These are phyloP conservation scores for Fusarium decemcellulare DNA, from an alignment of 2,329 filamentous ascomycete species.

Conservation along the genomic window DNA sequence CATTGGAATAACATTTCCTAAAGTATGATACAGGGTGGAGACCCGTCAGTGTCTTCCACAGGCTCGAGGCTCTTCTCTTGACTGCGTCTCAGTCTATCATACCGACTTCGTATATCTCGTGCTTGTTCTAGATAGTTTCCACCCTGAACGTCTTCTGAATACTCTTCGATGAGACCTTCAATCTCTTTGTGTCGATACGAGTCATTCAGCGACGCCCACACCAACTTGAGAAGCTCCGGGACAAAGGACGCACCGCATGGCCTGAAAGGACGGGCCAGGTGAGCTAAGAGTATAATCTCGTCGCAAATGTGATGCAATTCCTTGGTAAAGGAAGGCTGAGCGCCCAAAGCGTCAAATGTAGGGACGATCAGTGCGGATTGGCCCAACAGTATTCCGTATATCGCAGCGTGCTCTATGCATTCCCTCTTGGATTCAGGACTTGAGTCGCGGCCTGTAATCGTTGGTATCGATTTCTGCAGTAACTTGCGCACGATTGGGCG, in stretches of 20 bases:
- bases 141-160: constrained; percentile 21
- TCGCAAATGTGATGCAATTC: constrained; percentile 13
- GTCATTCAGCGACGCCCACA: constrained; percentile 22
- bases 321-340: not conserved
- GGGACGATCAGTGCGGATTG: constrained; percentile 15
- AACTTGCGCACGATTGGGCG: not conserved
- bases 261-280: constrained; percentile 11
- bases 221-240: constrained; percentile 26
- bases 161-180: constrained; percentile 9
- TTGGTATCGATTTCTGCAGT: not conserved
- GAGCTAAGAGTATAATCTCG: constrained; percentile 4
- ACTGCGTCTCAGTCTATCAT: constrained; percentile 18
- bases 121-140: constrained; percentile 20
- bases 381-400: constrained; percentile 13
- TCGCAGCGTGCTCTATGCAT: constrained; percentile 12
- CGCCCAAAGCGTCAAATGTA: constrained; percentile 10
- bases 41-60: not conserved
- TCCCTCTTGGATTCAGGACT: not conserved
- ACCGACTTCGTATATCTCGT: constrained; percentile 2
- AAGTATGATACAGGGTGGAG: constrained; percentile 21
- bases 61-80: not conserved
- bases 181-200: constrained; percentile 23
- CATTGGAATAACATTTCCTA: not conserved
- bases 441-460: not conserved
- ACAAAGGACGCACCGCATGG: constrained; percentile 26